Evolutionary conservation across 805 yeast species (phyloP), one percentile per base, ranked within the genome.

Genomic region (Starmerella geochares): DNA sequence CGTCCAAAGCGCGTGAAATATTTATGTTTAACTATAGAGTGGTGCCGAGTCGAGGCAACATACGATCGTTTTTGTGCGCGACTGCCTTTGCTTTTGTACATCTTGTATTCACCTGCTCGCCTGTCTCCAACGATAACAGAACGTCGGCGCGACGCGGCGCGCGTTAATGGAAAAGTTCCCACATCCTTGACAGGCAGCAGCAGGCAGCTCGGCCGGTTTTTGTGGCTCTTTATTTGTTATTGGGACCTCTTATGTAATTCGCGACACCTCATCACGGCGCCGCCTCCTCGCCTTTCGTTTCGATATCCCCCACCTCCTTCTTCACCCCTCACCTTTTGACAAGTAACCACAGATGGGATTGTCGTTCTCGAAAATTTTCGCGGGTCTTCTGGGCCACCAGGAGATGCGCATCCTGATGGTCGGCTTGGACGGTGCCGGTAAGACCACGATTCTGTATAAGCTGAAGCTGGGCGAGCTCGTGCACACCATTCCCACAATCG

Each of bases 341-440:
- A 5, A 48, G 42, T 28, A 35, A 27, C 24, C 33, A 17, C 46
- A 32, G 45, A 88, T 90, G 97, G 97, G 97, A 78, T 76, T 88
- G 72, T 84, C 87, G 63, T 80, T 88, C 72, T 90, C 96, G 59
- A 88, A 86, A 74, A 79, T 88, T 72, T 83, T 90, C 70, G 81
- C 81, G 71, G 90, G 88, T 79, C 92, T 88, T 62, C 85, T 90
- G 67, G 96, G 96, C 75, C 87, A 86, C 73, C 88, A 84, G 75
- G 97, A 87, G 71, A 88, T 87, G 96, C 83, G 96, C 76, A 87
- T 87, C 66, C 81, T 87, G 71, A 87, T 87, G 96, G 96, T 87
- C 67, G 96, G 96, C 73, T 79, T 87, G 64, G 96, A 87, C 71
- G 95, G 95, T 66, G 96, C 96, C 61, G 96, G 96, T 83, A 87